Conservation (phyloP, 2,329 filamentous ascomycete genomes). For the Cytospora piceae region DNA sequence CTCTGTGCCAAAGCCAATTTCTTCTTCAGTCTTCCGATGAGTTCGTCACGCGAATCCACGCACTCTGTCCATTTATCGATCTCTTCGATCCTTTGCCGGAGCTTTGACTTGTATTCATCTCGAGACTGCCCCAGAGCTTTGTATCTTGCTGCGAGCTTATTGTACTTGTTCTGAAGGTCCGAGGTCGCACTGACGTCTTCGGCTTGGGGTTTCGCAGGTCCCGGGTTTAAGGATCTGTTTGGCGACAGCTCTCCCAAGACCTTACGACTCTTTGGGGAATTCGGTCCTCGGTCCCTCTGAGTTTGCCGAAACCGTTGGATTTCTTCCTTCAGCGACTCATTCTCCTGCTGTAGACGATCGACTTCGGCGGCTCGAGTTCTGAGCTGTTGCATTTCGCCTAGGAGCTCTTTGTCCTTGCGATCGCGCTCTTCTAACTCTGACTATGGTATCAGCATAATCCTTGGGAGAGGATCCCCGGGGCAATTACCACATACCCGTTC, state of each 20-base stretch:
- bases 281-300: slow-evolving; percentile 21
- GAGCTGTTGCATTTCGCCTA: slow-evolving; percentile 43
- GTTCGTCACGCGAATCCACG: slow-evolving; percentile 47
- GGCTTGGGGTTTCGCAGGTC: neutral
- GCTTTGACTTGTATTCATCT: slow-evolving; percentile 45
- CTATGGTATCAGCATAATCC: slow-evolving; percentile 9
- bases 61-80: slow-evolving; percentile 52
- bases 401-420: slow-evolving; percentile 33
- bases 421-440: slow-evolving; percentile 36
- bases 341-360: slow-evolving; percentile 47
- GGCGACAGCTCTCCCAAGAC: slow-evolving; percentile 28
- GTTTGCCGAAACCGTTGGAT: slow-evolving; percentile 38
- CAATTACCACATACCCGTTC: slow-evolving; percentile 37
- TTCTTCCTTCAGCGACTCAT: slow-evolving; percentile 45
- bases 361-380: slow-evolving; percentile 39
- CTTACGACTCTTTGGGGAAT: slow-evolving; percentile 12
- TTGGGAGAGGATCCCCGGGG: no score
- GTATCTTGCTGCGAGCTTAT: slow-evolving; percentile 46
- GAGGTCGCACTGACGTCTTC: neutral
- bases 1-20: slow-evolving; percentile 33
- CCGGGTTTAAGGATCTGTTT: slow-evolving; percentile 19
- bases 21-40: slow-evolving; percentile 48
- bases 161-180: slow-evolving; percentile 30
- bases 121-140: slow-evolving; percentile 46
- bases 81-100: slow-evolving; percentile 47